Evolutionary conservation across 2,329 filamentous ascomycete species (phyloP).

Genomic region (Fusarium sp.): DNA sequence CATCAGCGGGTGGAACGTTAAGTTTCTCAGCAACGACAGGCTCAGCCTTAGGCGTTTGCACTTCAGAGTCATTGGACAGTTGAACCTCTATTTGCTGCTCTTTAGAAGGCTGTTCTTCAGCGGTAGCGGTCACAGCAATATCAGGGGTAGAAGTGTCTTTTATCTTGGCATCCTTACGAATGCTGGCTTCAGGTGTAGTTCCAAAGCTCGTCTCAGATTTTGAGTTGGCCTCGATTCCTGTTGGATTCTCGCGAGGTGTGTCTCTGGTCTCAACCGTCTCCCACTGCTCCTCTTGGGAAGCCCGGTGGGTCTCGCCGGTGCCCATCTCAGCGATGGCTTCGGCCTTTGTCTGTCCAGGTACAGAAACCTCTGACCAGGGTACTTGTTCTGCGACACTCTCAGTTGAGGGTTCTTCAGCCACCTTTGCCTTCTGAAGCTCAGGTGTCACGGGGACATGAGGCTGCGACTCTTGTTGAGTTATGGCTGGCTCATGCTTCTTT

Average conservation of each 20-base stretch:
- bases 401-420: neutral
- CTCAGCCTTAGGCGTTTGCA: constrained; percentile 11
- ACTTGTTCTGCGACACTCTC: constrained; percentile 1
- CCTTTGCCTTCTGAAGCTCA: neutral
- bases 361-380: neutral
- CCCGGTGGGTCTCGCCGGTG: neutral
- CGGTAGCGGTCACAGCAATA: neutral
- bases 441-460: neutral
- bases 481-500: neutral
- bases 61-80: constrained; percentile 10
- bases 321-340: neutral
- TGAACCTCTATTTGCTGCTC: neutral
- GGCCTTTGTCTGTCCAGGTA: neutral
- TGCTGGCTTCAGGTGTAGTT: constrained; percentile 21
- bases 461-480: neutral
- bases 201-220: constrained; percentile 34
- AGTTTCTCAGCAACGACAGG: neutral
- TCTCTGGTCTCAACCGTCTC: constrained; percentile 23
- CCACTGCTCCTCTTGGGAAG: constrained; percentile 24
- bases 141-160: neutral
- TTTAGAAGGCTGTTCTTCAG: neutral
- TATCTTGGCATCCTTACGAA: constrained; percentile 11
- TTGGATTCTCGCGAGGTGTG: neutral
- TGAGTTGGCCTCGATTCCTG: constrained; percentile 23
- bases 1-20: neutral